phyloP scores from a whole-genome alignment of 2,329 filamentous ascomycete genomes.

The Biscogniauxia sp. region DNA sequence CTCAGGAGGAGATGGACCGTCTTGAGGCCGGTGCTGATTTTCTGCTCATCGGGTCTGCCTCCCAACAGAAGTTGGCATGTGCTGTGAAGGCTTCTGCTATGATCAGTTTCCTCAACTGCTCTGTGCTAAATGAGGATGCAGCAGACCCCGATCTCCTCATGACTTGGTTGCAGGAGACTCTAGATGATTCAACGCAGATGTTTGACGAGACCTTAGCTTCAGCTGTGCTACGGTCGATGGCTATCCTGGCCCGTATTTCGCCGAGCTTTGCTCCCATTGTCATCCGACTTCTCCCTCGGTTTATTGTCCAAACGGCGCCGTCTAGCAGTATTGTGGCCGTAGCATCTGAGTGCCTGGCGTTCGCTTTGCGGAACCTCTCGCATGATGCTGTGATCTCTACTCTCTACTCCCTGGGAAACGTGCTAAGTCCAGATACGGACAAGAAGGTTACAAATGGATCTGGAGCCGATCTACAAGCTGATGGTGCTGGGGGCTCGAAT shows the following conservation, averaged over 20 bases:
- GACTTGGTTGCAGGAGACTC: slow-evolving; percentile 79
- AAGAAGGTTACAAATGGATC: slow-evolving; percentile 52
- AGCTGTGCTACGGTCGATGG: slow-evolving; percentile 77
- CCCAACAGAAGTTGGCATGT: slow-evolving; percentile 83
- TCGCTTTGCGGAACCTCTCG: slow-evolving; percentile 76
- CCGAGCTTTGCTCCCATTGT: slow-evolving; percentile 71
- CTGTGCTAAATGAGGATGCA: slow-evolving; percentile 75
- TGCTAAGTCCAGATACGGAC: slow-evolving; percentile 72
- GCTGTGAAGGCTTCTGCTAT: slow-evolving; percentile 81
- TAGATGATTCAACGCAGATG: slow-evolving; percentile 80
- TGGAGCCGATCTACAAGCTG: slow-evolving; percentile 41
- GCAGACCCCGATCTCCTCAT: slow-evolving; percentile 78
- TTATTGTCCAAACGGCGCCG: slow-evolving; percentile 81
- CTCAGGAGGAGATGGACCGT: slow-evolving; percentile 78
- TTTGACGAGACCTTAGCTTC: slow-evolving; percentile 73
- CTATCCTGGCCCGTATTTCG: slow-evolving; percentile 74
- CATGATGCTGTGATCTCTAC: slow-evolving; percentile 94
- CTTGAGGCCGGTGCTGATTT: slow-evolving; percentile 91
- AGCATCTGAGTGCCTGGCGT: slow-evolving; percentile 82
- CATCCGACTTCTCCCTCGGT: slow-evolving; percentile 76
- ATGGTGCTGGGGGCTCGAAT: slow-evolving; percentile 38
- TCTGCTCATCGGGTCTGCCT: slow-evolving; percentile 77
- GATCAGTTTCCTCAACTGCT: slow-evolving; percentile 81
- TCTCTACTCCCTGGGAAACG: slow-evolving; percentile 93
- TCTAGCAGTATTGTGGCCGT: slow-evolving; percentile 67